Evolutionary conservation across 202 grass and related monocot genomes (phyloP).

Genomic region (Zoysia matrella): DNA sequence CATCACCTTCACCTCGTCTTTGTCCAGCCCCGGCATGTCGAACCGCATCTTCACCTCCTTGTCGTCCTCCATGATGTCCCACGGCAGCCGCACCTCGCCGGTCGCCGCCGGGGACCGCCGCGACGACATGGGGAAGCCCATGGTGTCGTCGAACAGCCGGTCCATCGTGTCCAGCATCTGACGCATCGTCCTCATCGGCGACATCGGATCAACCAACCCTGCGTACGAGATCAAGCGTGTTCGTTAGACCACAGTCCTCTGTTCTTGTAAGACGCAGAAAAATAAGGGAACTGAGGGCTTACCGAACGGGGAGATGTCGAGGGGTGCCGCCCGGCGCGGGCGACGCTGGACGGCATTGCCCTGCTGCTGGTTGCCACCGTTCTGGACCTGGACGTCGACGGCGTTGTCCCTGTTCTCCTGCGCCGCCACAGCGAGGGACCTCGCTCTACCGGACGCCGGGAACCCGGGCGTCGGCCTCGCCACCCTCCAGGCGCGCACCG

Average conservation of each 20-base stretch:
- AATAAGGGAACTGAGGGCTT: not conserved
- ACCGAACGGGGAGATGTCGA: slow-evolving; percentile 72
- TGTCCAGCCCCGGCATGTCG: slow-evolving; percentile 85
- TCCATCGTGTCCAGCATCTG: slow-evolving; percentile 96
- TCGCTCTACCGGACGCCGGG: slow-evolving; percentile 22
- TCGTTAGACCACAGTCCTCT: not conserved
- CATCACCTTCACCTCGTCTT: slow-evolving; percentile 85
- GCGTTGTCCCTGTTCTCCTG: slow-evolving; percentile 63
- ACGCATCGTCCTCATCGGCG: slow-evolving; percentile 81
- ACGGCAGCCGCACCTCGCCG: slow-evolving; percentile 60
- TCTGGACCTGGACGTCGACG: slow-evolving; percentile 58
- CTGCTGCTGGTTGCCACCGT: slow-evolving; percentile 39
- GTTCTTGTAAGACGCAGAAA: not conserved
- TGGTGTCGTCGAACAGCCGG: slow-evolving; percentile 74
- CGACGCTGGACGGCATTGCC: slow-evolving; percentile 54
- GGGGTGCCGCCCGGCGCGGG: slow-evolving; percentile 39
- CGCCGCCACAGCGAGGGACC: slow-evolving; percentile 44
- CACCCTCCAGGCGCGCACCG: slow-evolving; percentile 38
- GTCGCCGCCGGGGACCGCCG: slow-evolving; percentile 20
- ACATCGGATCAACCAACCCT: slow-evolving; percentile 76
- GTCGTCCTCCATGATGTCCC: slow-evolving; percentile 81
- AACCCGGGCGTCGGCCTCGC: slow-evolving; percentile 24
- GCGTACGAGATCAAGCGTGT: not conserved
- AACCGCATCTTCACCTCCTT: slow-evolving; percentile 93
- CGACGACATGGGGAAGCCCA: slow-evolving; percentile 43